Percentiles rank a stretch among this genome's conserved stretches.
Conservation (phyloP, 2,329 filamentous ascomycete species). For the Claviceps sp. region DNA sequence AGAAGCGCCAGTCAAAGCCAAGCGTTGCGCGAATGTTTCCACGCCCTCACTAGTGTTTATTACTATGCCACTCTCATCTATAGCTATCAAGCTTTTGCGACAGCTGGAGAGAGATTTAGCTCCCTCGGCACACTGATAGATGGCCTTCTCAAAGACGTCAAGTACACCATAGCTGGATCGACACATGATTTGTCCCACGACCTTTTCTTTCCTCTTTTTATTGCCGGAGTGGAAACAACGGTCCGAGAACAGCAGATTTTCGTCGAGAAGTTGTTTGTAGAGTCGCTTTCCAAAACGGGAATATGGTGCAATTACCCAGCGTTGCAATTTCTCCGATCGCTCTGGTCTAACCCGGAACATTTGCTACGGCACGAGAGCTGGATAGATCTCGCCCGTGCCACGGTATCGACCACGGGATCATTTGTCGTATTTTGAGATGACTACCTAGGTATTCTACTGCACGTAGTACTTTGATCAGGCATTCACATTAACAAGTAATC, state of each 20-base stretch:
- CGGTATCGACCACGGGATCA: background rate
- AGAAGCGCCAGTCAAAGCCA: slow-evolving; percentile 1
- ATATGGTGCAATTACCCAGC: slow-evolving; percentile 7
- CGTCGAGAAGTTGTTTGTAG: slow-evolving; percentile 3
- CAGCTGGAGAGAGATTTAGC: background rate
- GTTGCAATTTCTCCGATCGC: slow-evolving; percentile 3
- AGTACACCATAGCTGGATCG: slow-evolving; percentile 1
- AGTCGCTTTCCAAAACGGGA: slow-evolving; percentile 1
- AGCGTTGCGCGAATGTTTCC: slow-evolving; percentile 6
- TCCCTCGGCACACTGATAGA: background rate
- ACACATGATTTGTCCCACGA: slow-evolving; percentile 5
- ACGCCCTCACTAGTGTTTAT: slow-evolving; percentile 8
- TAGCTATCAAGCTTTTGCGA: slow-evolving; percentile 10
- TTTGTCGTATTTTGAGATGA: slow-evolving; percentile 4
- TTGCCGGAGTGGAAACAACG: slow-evolving; percentile 4
- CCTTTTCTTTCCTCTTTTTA: slow-evolving; percentile 7
- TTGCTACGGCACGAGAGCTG: background rate
- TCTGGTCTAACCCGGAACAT: slow-evolving; percentile 1
- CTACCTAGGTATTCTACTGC: no score
- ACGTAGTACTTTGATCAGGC: no score
- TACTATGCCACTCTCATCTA: slow-evolving; percentile 10
- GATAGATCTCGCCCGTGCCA: slow-evolving; percentile 5
- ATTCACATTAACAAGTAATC: no score
- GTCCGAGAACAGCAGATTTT: background rate
- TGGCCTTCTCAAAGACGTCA: slow-evolving; percentile 1